Evolutionary conservation across 257 asterid genomes (phyloP).

Genomic region (Plantago ovata): DNA sequence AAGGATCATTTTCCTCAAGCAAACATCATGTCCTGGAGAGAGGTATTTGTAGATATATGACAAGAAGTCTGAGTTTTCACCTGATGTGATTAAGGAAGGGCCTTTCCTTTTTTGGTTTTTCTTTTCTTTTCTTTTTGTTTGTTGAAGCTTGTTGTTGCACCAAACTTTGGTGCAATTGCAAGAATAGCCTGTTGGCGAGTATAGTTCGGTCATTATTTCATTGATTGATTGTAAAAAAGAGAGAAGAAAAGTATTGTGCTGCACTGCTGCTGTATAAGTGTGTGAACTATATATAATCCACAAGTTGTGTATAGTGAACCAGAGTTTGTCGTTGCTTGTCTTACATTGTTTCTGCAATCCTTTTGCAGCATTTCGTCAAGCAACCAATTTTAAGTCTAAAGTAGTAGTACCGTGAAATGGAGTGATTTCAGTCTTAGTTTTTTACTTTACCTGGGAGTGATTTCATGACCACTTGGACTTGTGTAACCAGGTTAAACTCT

Average conservation of each 20-base stretch:
- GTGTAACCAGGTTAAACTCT: too few species aligned
- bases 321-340: neutral
- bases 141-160: conserved; percentile 1
- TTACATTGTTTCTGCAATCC: neutral
- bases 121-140: neutral
- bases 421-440: too few species aligned
- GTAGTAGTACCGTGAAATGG: too few species aligned
- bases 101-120: neutral
- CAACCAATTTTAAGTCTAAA: too few species aligned
- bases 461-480: too few species aligned
- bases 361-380: too few species aligned
- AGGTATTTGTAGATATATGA: conserved; percentile 2
- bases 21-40: conserved; percentile 9
- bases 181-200: conserved; percentile 1
- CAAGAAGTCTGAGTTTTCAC: neutral
- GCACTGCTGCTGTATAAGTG: neutral
- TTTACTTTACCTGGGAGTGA: too few species aligned
- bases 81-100: conserved; percentile 4
- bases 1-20: conserved; percentile 14
- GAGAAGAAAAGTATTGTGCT: too few species aligned
- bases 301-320: neutral
- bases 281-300: neutral
- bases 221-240: conserved; percentile 3
- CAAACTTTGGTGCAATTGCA: conserved; percentile 2
- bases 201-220: neutral